Percentiles rank a stretch among this genome's conserved stretches.
phyloP scores from a whole-genome alignment of 495 filamentous ascomycete genomes.

The Staphylotrichum longicolle region DNA sequence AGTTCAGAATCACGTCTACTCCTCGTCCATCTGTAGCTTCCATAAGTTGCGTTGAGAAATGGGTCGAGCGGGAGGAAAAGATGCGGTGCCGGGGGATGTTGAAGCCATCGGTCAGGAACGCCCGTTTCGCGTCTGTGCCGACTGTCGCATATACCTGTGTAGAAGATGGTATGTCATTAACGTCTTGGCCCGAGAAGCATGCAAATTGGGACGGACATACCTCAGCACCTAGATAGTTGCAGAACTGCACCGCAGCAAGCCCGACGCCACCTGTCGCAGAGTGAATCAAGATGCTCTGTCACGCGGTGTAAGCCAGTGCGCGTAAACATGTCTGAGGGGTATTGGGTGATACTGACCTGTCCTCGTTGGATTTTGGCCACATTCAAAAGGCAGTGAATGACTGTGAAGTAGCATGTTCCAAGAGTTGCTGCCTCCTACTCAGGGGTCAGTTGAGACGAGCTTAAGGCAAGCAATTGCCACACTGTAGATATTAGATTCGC shows the following conservation, averaged over 20 bases:
- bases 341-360: too few relatives aligned
- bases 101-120: slow-evolving; percentile 38
- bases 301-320: too few relatives aligned
- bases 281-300: slow-evolving; percentile 48
- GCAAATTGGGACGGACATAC: slow-evolving; percentile 22
- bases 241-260: slow-evolving; percentile 48
- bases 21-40: slow-evolving; percentile 45
- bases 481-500: too few relatives aligned
- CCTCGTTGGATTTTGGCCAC: too few relatives aligned
- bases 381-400: too few relatives aligned
- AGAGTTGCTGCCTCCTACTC: too few relatives aligned
- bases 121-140: slow-evolving; percentile 40
- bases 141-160: slow-evolving; percentile 43
- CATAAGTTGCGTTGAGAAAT: slow-evolving; percentile 44
- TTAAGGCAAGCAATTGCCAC: too few relatives aligned
- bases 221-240: slow-evolving; percentile 47
- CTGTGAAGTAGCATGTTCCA: too few relatives aligned
- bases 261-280: slow-evolving; percentile 48
- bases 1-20: slow-evolving; percentile 57
- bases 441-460: too few relatives aligned
- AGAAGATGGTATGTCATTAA: too few relatives aligned
- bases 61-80: slow-evolving; percentile 29
- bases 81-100: slow-evolving; percentile 45
- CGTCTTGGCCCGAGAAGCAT: too few relatives aligned
- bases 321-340: too few relatives aligned